Base-by-base conservation (phyloP, 371 early-diverging fungal genomes). In the Mucor racemosus region DNA sequence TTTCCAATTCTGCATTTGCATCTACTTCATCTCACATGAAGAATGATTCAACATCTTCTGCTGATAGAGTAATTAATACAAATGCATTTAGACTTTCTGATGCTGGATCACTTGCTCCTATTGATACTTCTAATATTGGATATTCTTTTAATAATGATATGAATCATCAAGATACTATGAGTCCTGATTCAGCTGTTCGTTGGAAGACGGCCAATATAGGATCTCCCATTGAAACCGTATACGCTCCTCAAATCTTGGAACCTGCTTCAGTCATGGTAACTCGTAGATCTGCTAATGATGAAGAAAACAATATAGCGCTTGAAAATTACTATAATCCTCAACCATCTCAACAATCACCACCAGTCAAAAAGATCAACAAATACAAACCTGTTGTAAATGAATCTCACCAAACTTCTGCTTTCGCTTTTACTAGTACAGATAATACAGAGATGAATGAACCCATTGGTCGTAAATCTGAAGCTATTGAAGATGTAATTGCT, bases 151-250 rank as follows among this genome's bases (percentile, higher is more conserved):
- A 38, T 14, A 35, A 35, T 0, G 33, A 26, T 1, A 26, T 21
- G 1, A 13, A 4, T n/a, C 41, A 14, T 19, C 55, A 60, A 26
- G 59, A 61, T n/a, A 31, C 44, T 4, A 34, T 60, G 14, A 69
- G 62, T 10, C 65, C 65, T 31, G 68, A 67, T 31, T 70, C 70
- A 8, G 71, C 72, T 0, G 65, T 78, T 0, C 66, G 74, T 31
- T 76, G 73, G 74, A 78, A 75, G 60, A 68, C 63, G 11, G 68
- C 78, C 2, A 72, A 78, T 17, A 62, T 64, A 5, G 76, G 65
- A 1, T 78, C 76, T 11, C 72, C 79, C 34, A 71, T 78, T 34
- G 74, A 72, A 58, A 75, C 72, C 26, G 71, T 61, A 0, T 64
- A 68, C 59, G 69, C 70, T 11, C 67, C 77, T 10, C 35, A 38